Evolutionary conservation across 192 early-diverging fungal species (phyloP), one percentile per base, ranked within the genome.

Genomic region (Funneliformis geosporum): DNA sequence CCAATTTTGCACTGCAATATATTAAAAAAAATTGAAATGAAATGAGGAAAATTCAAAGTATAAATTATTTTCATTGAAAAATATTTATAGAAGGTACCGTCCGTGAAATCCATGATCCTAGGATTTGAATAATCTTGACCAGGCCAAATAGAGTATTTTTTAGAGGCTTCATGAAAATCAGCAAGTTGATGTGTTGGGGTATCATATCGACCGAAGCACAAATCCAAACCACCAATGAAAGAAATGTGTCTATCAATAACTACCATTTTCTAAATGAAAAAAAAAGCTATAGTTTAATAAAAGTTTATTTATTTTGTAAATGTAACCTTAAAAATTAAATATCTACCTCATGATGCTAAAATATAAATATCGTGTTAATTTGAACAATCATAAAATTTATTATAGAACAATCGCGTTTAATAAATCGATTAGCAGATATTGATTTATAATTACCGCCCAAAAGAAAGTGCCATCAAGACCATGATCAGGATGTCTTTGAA

Each of bases 121-220:
- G 96, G 93, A 79, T 97, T 96, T 74, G 91, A 92, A 83, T 94
- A 97, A 83, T 97, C 96, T 88, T 93, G 93, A 6, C 93, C 94
- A 42, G 92, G 88, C 81, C 84, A 90, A n/a, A 89, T 79, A 43
- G 83, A 82, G 8, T 85, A 60, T n/a, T 87, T 68, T 50, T 89
- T 81, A 2, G 83, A 84, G 39, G 55, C 11, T 10, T 86, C 78
- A 28, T 88, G 89, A 83, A 92, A 90, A 86, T 96, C 95, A 8
- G 86, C 80, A 70, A 96, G 78, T 16, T 90, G 87, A 80, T 97
- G 96, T 33, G 88, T 87, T 60, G 91, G 89, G 25, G 91, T 93
- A 82, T 97, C 96, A 78, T 90, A 97, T 60, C 96, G 90, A 21
- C 96, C 94, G 85, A 90, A 93, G 84, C 94, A 95, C 76, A 94